phyloP scores from a whole-genome alignment of 306 rosid species.

The Biancaea sappan region DNA sequence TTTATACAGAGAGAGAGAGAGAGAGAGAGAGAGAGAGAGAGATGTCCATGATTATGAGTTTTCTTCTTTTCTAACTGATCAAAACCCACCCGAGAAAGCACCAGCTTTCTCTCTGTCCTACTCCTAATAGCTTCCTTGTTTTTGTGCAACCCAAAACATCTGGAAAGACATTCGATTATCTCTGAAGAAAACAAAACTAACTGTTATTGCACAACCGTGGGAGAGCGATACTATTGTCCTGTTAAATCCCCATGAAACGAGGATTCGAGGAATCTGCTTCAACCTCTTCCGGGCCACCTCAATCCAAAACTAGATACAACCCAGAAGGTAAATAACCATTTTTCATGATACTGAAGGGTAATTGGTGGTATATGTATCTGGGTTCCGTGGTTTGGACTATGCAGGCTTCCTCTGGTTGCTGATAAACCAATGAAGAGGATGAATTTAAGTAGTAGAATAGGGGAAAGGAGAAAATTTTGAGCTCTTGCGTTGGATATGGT shows the following conservation, averaged over 20 bases:
- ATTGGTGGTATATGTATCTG: slow-evolving; percentile 35
- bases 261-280: slow-evolving; percentile 75
- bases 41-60: background rate
- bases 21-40: no score
- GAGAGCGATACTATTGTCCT: slow-evolving; percentile 1
- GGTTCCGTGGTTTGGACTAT: slow-evolving; percentile 31
- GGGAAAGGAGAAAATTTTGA: background rate
- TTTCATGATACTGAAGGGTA: slow-evolving; percentile 22
- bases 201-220: no score
- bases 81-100: background rate
- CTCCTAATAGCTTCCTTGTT: no score
- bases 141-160: no score
- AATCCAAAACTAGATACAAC: slow-evolving; percentile 72
- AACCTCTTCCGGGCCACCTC: slow-evolving; percentile 77
- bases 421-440: slow-evolving; percentile 11
- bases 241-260: slow-evolving; percentile 71
- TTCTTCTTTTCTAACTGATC: background rate
- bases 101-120: background rate
- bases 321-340: slow-evolving; percentile 90
- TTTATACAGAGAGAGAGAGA: no score
- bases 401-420: slow-evolving; percentile 28
- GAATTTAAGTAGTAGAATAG: slow-evolving; percentile 14
- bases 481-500: slow-evolving; percentile 7
- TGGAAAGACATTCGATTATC: no score
- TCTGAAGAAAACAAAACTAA: no score